A percentile compares a stretch with the other conserved stretches of the same genome.
phyloP scores from a whole-genome alignment of 1,139 yeast genomes.

The Geotrichum candidum region DNA sequence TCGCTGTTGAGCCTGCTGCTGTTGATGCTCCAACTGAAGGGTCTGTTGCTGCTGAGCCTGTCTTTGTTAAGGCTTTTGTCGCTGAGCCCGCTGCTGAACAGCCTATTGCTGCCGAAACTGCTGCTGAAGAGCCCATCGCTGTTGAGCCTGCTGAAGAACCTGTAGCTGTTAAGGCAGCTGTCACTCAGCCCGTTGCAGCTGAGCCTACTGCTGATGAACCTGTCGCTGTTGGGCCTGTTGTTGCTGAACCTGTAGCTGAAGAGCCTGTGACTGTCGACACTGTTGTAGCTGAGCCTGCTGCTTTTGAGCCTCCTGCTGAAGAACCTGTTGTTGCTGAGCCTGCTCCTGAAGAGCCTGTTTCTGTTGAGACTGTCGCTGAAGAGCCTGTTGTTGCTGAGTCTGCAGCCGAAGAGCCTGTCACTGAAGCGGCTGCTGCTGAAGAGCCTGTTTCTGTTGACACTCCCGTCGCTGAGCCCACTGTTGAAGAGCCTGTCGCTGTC shows the following conservation, averaged over 20 bases:
- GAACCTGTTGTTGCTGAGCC: too few species aligned
- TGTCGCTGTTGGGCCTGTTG: neutral
- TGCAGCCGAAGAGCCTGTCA: too few species aligned
- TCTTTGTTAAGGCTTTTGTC: neutral
- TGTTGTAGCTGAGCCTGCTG: neutral
- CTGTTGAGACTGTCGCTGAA: neutral
- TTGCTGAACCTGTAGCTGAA: neutral
- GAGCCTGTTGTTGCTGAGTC: neutral
- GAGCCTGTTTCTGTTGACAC: too few species aligned
- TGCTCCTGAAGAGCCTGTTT: too few species aligned
- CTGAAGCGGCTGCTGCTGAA: too few species aligned
- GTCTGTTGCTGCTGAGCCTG: neutral
- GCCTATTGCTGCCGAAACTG: neutral
- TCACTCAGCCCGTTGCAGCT: constrained; percentile 1
- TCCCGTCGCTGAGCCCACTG: too few species aligned
- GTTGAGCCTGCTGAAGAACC: neutral
- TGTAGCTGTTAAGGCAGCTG: neutral
- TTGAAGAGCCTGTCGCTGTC: neutral
- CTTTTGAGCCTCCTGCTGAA: too few species aligned
- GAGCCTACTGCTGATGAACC: constrained; percentile 3
- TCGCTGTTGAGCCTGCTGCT: neutral
- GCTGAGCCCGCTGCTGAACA: neutral
- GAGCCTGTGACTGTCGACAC: neutral
- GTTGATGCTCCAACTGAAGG: neutral
- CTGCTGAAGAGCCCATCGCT: neutral